A percentile compares a stretch with the other conserved stretches of the same genome.
These are phyloP conservation scores for Carex pumila DNA, from an alignment of 176 grass and related monocot genomes.

Conservation along the genomic window DNA sequence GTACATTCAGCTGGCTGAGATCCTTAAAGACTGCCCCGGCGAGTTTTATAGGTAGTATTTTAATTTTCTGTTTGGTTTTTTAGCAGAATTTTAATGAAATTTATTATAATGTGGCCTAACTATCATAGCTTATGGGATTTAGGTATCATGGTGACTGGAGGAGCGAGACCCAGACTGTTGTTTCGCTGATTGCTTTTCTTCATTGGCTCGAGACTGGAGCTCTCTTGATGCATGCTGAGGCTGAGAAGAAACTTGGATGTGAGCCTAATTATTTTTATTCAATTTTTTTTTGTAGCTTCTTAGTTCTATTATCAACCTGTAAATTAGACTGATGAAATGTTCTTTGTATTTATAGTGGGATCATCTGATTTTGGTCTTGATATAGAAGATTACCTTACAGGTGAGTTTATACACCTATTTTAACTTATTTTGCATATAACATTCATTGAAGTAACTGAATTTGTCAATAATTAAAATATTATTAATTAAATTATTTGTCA, in stretches of 20 bases:
- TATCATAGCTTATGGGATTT: constrained; percentile 16
- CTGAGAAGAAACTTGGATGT: constrained; percentile 87
- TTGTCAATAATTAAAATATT: background rate
- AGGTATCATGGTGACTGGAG: constrained; percentile 92
- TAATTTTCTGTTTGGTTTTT: background rate
- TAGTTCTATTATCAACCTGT: background rate
- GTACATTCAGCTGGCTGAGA: constrained; percentile 46
- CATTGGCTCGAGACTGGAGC: constrained; percentile 73
- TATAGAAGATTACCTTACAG: constrained; percentile 89
- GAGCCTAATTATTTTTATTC: constrained; percentile 11
- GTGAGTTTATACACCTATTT: constrained; percentile 29
- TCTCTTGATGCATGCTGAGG: constrained; percentile 75
- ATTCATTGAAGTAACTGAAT: background rate
- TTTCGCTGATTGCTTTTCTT: constrained; percentile 70
- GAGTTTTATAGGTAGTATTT: constrained; percentile 72
- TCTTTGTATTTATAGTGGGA: constrained; percentile 47
- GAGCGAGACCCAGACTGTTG: constrained; percentile 56
- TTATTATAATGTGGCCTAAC: background rate
- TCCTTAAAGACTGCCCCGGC: constrained; percentile 69
- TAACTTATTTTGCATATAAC: background rate
- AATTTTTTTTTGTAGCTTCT: background rate
- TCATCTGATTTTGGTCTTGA: constrained; percentile 75
- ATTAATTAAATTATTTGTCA: background rate
- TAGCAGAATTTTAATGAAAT: background rate
- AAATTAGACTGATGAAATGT: background rate